These are phyloP conservation scores for Clitopilus passeckerianus DNA, from an alignment of 768 basidiomycete species.

Conservation along the genomic window DNA sequence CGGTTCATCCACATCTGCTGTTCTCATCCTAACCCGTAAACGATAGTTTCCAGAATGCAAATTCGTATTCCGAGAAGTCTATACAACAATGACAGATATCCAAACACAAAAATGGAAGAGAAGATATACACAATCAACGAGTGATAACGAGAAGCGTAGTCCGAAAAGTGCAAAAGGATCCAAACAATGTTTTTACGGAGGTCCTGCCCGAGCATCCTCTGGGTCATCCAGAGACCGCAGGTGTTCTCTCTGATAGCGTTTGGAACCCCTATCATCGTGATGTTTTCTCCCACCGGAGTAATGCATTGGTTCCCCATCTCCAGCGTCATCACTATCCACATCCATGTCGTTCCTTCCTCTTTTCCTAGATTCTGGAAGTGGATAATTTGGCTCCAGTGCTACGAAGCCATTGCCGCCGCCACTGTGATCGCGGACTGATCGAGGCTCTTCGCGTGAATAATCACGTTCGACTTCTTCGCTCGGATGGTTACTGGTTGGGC, in stretches of 20 bases:
- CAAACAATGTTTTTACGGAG: slow-evolving; percentile 15
- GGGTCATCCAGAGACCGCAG: slow-evolving; percentile 31
- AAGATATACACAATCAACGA: slow-evolving; percentile 1
- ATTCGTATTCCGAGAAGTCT: background rate
- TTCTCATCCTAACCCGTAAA: background rate
- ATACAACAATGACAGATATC: background rate
- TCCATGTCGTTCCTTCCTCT: slow-evolving; percentile 63
- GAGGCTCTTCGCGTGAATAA: slow-evolving; percentile 50
- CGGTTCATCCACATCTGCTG: background rate
- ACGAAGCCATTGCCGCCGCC: slow-evolving; percentile 26
- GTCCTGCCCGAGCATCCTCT: slow-evolving; percentile 32
- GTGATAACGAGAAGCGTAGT: slow-evolving; percentile 7
- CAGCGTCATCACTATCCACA: slow-evolving; percentile 43
- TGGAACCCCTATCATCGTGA: slow-evolving; percentile 46
- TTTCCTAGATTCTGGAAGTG: slow-evolving; percentile 46
- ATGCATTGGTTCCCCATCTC: slow-evolving; percentile 17
- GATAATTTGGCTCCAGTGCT: slow-evolving; percentile 33
- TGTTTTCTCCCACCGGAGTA: slow-evolving; percentile 31
- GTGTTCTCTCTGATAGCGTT: slow-evolving; percentile 55
- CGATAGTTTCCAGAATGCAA: background rate
- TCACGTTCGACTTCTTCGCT: slow-evolving; percentile 39
- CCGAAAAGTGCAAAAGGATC: slow-evolving; percentile 7
- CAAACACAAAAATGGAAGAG: slow-evolving; percentile 4
- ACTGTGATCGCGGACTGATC: slow-evolving; percentile 36
- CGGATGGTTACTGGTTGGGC: slow-evolving; percentile 36